These are phyloP conservation scores for Nicotiana knightiana DNA, from an alignment of 257 asterid genomes.

Conservation along the genomic window DNA sequence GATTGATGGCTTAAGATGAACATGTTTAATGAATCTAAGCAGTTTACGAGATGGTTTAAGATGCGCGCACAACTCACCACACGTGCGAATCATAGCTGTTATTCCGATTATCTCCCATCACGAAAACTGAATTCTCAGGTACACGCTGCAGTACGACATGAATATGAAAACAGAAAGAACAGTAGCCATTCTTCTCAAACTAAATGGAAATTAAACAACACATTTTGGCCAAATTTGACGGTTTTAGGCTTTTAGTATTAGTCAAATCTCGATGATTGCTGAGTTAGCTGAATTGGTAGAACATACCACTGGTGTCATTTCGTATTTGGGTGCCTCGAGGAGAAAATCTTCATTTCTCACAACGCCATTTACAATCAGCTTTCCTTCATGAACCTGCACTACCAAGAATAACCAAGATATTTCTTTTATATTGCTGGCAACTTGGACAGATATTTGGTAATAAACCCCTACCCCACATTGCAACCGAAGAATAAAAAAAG, in stretches of 20 bases:
- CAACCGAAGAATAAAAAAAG: too few species aligned
- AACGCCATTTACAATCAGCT: constrained; percentile 14
- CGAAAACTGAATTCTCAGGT: constrained; percentile 17
- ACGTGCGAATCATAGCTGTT: constrained; percentile 22
- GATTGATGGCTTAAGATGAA: background rate
- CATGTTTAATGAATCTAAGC: background rate
- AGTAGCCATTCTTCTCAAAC: background rate
- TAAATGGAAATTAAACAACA: background rate
- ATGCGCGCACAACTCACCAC: background rate
- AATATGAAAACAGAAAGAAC: background rate
- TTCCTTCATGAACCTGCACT: constrained; percentile 18
- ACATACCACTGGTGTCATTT: constrained; percentile 20
- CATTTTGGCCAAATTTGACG: background rate
- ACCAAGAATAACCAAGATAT: background rate
- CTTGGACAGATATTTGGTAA: background rate
- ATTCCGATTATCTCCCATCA: constrained; percentile 23
- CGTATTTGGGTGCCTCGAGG: constrained; percentile 13
- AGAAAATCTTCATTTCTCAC: constrained; percentile 12
- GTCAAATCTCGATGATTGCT: background rate
- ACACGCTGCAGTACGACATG: constrained; percentile 2
- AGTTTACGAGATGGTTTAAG: background rate
- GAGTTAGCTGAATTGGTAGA: background rate
- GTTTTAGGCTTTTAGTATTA: background rate
- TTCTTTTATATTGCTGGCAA: background rate
- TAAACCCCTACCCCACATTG: background rate